Evolutionary conservation across 2,329 filamentous ascomycete genomes (phyloP).

Genomic region (Pseudogymnoascus sp.): DNA sequence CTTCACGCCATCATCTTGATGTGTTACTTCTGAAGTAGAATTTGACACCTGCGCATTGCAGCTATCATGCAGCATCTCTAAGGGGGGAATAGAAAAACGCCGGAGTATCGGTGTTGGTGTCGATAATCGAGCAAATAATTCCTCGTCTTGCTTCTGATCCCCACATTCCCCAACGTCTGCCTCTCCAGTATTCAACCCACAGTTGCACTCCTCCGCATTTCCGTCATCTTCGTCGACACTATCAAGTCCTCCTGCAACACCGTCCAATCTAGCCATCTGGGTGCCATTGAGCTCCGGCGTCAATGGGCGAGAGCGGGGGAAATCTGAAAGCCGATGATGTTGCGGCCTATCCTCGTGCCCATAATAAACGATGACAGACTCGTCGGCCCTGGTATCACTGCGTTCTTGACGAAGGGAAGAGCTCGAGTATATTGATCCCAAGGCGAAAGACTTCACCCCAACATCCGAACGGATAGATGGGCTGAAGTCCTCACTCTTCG

Average conservation of each 20-base stretch:
- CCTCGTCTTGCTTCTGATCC: neutral
- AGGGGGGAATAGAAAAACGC: neutral
- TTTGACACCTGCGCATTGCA: neutral
- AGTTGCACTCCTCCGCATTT: neutral
- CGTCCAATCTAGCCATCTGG: neutral
- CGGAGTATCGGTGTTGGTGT: neutral
- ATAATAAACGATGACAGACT: conserved; percentile 21
- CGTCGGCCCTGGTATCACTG: conserved; percentile 18
- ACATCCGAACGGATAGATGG: neutral
- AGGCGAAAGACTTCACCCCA: neutral
- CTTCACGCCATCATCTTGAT: neutral
- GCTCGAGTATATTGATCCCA: neutral
- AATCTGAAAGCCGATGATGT: conserved; percentile 3
- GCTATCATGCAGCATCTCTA: neutral
- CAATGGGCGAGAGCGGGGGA: neutral
- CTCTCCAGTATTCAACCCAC: neutral
- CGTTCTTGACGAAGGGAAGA: neutral
- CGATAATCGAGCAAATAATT: neutral
- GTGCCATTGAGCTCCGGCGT: neutral
- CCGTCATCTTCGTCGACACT: neutral
- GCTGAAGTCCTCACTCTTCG: neutral
- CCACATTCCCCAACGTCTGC: neutral
- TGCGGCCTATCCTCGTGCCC: conserved; percentile 19
- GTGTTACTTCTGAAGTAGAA: neutral
- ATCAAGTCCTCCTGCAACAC: neutral